Evolutionary conservation across 345 rosid species (phyloP).

Genomic region (Pistacia integerrima): DNA sequence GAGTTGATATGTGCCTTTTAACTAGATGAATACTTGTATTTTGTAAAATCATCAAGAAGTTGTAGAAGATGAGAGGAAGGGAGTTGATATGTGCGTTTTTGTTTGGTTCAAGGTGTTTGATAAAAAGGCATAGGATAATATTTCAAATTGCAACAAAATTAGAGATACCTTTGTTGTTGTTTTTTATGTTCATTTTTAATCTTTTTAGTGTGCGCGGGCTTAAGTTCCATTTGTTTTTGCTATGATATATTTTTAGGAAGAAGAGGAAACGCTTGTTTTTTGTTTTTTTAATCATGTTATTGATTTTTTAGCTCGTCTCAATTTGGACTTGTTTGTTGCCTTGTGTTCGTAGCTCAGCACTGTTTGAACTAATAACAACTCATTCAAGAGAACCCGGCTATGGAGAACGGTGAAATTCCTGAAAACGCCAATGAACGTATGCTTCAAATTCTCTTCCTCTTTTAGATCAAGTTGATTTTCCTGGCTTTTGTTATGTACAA

Average conservation of each 20-base stretch:
- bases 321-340: neutral
- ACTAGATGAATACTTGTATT: neutral
- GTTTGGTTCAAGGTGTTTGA: conserved; percentile 11
- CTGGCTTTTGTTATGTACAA: no score
- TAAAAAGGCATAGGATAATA: neutral
- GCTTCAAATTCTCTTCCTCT: neutral
- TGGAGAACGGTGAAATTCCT: conserved; percentile 71
- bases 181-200: neutral
- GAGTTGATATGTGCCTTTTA: neutral
- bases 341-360: neutral
- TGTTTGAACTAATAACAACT: neutral
- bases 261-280: neutral
- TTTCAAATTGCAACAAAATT: neutral
- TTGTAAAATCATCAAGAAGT: neutral
- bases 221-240: neutral
- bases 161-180: neutral
- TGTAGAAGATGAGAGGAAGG: conserved; percentile 11
- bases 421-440: conserved; percentile 70
- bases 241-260: neutral
- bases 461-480: neutral
- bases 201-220: neutral
- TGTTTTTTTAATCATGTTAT: neutral
- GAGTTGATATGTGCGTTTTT: neutral
- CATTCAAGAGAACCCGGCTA: conserved; percentile 3
- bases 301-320: neutral